Evolutionary conservation across 208 protist genomes (phyloP), one percentile per base, ranked within the genome.

Genomic region (Lotmaria passim): DNA sequence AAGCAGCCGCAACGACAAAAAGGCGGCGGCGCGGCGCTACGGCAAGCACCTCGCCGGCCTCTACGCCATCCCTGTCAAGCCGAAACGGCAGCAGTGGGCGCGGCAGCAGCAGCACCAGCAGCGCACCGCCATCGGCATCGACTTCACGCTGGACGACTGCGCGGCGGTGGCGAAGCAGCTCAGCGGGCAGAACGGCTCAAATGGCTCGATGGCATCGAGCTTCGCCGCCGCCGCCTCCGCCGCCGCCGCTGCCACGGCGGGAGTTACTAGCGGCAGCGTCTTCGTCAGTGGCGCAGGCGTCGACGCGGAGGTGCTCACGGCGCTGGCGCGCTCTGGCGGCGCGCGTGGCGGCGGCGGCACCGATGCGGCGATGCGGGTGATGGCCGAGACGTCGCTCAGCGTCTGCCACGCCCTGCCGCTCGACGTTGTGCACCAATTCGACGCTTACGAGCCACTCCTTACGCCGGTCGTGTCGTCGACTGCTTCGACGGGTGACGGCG

Each of bases 361-460:
- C 36, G 38, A 64, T n/a, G 59, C 59, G 43, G n/a, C 59, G 24
- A 30, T 47, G 56, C 75, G 53, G 15, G 48, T 66, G 8, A 50
- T 56, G 67, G 61, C 65, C 12, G 66, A 69, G 1, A 50, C 51
- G 19, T 69, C 76, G 15, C 68, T 67, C 23, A 44, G 69, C 38
- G 21, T 73, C 21, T 89, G 83, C 52, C 82, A 78, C 12, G 64
- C 48, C 33, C 62, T 94, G 3, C 77, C 86, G 8, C 52, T 94
- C 33, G 89, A 94, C 64, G 73, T 83, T 2, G 74, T 92, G 17
- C 84, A 94, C 66, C 71, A 87, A 30, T 94, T 94, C 75, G 64
- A 55, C 10, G 73, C 59, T n/a, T 94, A 94, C 60, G 82, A 91
- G 53, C 38, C 65, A 11, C 70, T 91, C 36, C 71, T 93, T 51